Percentiles rank a stretch among this genome's conserved stretches.
Evolutionary conservation across 768 basidiomycete species (phyloP).

Genomic region (Coprinopsis sp.): DNA sequence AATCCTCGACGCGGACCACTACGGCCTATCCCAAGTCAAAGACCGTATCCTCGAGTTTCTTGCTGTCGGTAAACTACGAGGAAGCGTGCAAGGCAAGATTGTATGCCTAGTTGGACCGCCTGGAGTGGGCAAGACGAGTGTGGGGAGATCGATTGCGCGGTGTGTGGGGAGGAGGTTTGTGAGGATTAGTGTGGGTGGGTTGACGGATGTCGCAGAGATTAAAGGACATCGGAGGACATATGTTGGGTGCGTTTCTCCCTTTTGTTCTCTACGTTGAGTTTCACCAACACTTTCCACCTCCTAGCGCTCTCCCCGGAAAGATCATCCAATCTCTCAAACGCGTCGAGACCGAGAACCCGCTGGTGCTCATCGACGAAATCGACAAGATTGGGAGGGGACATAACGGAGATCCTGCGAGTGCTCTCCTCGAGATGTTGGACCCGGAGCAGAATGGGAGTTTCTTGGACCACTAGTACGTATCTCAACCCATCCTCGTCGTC

Average conservation of each 20-base stretch:
- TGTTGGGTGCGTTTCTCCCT: constrained; percentile 56
- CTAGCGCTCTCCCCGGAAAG: constrained; percentile 86
- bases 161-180: constrained; percentile 92
- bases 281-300: background rate
- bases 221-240: constrained; percentile 98
- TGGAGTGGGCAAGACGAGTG: constrained; percentile 95
- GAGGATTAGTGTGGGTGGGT: constrained; percentile 92
- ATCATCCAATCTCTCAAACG: constrained; percentile 92
- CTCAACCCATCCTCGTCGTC: background rate
- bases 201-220: constrained; percentile 98
- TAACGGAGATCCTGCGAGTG: constrained; percentile 91
- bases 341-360: constrained; percentile 89
- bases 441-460: constrained; percentile 94
- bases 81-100: constrained; percentile 95
- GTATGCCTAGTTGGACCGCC: constrained; percentile 95
- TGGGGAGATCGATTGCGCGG: constrained; percentile 91
- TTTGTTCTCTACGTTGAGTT: constrained; percentile 2
- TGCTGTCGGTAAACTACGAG: constrained; percentile 90
- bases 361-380: constrained; percentile 92
- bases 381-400: constrained; percentile 92
- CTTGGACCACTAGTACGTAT: constrained; percentile 86
- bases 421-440: constrained; percentile 88
- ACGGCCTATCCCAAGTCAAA: constrained; percentile 89
- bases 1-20: constrained; percentile 93
- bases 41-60: constrained; percentile 94